A percentile compares a stretch with the other conserved stretches of the same genome.
Conservation (phyloP, 2,329 filamentous ascomycete genomes). For the Phoma herbarum region DNA sequence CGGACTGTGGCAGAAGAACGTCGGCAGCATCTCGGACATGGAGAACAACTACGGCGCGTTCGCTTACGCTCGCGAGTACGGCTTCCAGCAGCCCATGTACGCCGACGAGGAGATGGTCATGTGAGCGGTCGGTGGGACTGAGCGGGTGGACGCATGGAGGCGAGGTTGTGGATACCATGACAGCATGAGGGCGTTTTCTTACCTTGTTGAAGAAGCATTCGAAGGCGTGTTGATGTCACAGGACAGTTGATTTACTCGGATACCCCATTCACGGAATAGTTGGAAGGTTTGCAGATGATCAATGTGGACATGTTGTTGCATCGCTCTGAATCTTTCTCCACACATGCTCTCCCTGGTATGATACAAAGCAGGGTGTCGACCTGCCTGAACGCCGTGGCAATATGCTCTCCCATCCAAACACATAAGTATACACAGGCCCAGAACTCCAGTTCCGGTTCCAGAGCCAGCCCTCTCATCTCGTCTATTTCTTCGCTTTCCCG, state of each 20-base stretch:
- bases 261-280: conserved; percentile 4
- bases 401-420: conserved; percentile 25
- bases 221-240: conserved; percentile 1
- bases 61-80: conserved; percentile 62
- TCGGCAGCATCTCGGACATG: conserved; percentile 60
- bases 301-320: conserved; percentile 11
- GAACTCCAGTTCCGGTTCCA: neutral
- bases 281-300: conserved; percentile 3
- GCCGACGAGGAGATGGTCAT: conserved; percentile 54
- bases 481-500: conserved; percentile 38
- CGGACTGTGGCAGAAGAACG: conserved; percentile 60
- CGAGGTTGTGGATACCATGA: neutral
- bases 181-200: conserved; percentile 12
- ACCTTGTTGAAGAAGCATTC: neutral
- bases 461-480: neutral
- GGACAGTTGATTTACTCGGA: conserved; percentile 9
- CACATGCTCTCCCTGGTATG: conserved; percentile 6
- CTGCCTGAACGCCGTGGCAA: conserved; percentile 25
- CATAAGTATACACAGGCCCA: conserved; percentile 28
- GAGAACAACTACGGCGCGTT: conserved; percentile 74
- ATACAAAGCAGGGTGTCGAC: conserved; percentile 17
- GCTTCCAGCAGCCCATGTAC: conserved; percentile 48
- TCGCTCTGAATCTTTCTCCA: neutral
- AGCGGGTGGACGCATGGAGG: neutral
- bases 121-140: conserved; percentile 29